These are phyloP conservation scores for Melampsora abietis-canadensis DNA, from an alignment of 1,284 basidiomycete genomes.

Conservation along the genomic window DNA sequence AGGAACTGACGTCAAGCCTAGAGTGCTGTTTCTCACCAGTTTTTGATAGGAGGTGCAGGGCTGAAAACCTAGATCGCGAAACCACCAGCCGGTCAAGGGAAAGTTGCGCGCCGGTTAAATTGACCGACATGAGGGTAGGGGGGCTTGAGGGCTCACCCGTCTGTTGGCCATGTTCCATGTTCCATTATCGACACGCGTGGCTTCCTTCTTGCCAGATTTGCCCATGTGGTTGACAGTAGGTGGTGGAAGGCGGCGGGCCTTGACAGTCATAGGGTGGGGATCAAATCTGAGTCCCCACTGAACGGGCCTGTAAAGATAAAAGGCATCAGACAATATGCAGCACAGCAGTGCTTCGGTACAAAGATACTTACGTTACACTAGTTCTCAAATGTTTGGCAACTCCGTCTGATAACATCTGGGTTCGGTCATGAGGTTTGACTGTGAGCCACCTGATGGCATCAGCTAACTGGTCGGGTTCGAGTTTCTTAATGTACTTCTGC, in stretches of 20 bases:
- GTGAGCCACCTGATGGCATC: constrained; percentile 45
- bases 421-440: constrained; percentile 33
- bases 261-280: constrained; percentile 7
- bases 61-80: constrained; percentile 2
- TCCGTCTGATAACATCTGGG: constrained; percentile 28
- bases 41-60: constrained; percentile 11
- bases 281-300: constrained; percentile 36
- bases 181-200: constrained; percentile 14
- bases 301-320: constrained; percentile 7
- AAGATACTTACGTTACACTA: background rate
- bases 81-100: background rate
- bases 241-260: constrained; percentile 33
- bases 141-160: background rate
- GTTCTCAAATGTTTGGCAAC: constrained; percentile 11
- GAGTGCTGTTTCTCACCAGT: constrained; percentile 24
- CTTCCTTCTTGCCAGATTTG: background rate
- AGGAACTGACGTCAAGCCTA: too few relatives aligned
- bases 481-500: constrained; percentile 45
- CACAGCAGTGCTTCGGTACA: too few relatives aligned
- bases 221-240: constrained; percentile 16
- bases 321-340: background rate
- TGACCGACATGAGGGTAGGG: background rate
- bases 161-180: constrained; percentile 27
- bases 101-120: background rate
- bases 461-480: constrained; percentile 46